Percentiles rank a stretch among this genome's conserved stretches.
phyloP scores from a whole-genome alignment of 176 grass and related monocot genomes.

The Alopecurus myosuroides region DNA sequence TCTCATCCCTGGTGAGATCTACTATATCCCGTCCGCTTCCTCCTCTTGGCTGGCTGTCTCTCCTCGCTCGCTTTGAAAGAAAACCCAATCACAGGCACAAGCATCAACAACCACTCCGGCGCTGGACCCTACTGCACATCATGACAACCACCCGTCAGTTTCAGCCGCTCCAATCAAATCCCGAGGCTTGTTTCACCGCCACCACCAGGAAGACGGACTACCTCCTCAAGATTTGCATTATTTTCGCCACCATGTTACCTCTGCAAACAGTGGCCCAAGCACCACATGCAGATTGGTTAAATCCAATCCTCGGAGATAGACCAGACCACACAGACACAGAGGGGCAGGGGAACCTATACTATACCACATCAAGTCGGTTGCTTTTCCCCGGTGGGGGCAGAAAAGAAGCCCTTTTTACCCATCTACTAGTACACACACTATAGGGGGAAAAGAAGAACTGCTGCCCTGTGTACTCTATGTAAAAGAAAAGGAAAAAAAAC shows the following conservation, averaged over 20 bases:
- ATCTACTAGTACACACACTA: background rate
- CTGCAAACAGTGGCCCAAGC: background rate
- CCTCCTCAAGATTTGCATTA: conserved; percentile 17
- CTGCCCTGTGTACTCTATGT: background rate
- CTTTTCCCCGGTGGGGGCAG: background rate
- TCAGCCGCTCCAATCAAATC: background rate
- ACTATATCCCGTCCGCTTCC: conserved; percentile 12
- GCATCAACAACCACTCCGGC: conserved; percentile 29
- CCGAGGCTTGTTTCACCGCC: conserved; percentile 1
- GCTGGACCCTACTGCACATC: conserved; percentile 39
- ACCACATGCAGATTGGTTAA: conserved; percentile 23
- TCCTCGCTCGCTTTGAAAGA: background rate
- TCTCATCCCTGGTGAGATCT: conserved; percentile 26
- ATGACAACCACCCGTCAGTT: conserved; percentile 6
- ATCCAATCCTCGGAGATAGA: background rate
- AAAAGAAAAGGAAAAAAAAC: background rate
- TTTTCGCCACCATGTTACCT: background rate
- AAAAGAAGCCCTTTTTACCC: background rate
- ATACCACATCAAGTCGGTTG: conserved; percentile 16
- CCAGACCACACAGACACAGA: background rate
- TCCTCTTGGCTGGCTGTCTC: background rate
- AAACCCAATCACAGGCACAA: conserved; percentile 16
- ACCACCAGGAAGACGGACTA: background rate
- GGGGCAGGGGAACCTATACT: conserved; percentile 6
- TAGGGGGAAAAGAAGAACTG: background rate